These are phyloP conservation scores for Cladorrhinum sp. DNA, from an alignment of 2,329 filamentous ascomycete species.

Conservation along the genomic window DNA sequence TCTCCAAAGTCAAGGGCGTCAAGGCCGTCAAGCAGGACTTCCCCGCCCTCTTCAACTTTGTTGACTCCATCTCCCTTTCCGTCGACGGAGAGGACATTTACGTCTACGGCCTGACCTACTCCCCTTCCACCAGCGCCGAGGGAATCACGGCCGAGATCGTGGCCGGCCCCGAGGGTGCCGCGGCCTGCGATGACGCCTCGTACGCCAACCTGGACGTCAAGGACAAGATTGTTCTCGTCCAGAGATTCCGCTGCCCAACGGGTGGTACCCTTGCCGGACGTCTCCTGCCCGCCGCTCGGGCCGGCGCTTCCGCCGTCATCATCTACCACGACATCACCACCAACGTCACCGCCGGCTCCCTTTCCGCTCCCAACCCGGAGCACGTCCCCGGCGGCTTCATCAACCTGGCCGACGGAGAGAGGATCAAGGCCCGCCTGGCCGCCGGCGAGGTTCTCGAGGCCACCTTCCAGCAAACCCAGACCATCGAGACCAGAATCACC, in stretches of 20 bases:
- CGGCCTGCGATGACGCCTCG: constrained; percentile 36
- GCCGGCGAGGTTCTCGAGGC: constrained; percentile 39
- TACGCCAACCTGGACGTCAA: constrained; percentile 39
- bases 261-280: constrained; percentile 29
- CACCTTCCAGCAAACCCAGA: constrained; percentile 43
- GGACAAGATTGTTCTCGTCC: constrained; percentile 40
- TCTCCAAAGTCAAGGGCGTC: constrained; percentile 38
- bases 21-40: constrained; percentile 48
- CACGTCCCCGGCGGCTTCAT: constrained; percentile 40
- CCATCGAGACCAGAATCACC: constrained; percentile 28
- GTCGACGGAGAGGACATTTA: constrained; percentile 36
- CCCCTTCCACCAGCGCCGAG: constrained; percentile 44
- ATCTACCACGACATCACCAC: constrained; percentile 39
- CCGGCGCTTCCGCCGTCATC: constrained; percentile 40
- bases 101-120: constrained; percentile 44
- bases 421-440: constrained; percentile 38
- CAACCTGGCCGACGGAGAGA: constrained; percentile 41
- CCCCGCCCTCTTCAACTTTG: constrained; percentile 40
- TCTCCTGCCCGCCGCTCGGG: constrained; percentile 38
- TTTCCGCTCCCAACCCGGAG: constrained; percentile 27
- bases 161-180: constrained; percentile 38
- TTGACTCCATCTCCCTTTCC: constrained; percentile 40
- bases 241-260: constrained; percentile 40
- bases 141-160: constrained; percentile 41
- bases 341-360: constrained; percentile 38